These are phyloP conservation scores for Abrus precatorius DNA, from an alignment of 306 rosid species.

Conservation along the genomic window DNA sequence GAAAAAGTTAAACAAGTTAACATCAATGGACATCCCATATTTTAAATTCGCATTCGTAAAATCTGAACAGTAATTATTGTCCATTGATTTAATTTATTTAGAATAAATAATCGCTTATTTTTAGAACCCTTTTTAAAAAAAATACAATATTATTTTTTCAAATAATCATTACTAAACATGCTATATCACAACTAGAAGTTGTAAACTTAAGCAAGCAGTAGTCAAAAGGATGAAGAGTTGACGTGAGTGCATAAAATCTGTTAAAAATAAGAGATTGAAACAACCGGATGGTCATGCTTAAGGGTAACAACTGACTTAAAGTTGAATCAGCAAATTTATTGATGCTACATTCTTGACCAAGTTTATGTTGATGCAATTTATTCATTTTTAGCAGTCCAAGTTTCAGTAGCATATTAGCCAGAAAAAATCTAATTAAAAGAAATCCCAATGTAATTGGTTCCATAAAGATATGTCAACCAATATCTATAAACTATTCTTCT, in stretches of 20 bases:
- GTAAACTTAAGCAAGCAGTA: constrained; percentile 9
- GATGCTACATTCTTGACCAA: not conserved
- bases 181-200: not conserved
- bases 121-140: no score
- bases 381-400: not conserved
- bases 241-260: constrained; percentile 65
- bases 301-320: constrained; percentile 16
- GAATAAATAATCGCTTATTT: no score
- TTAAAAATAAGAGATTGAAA: constrained; percentile 1
- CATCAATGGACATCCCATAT: constrained; percentile 24
- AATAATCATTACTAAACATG: no score
- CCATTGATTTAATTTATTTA: no score
- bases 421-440: not conserved
- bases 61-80: not conserved
- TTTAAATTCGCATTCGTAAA: not conserved
- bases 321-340: constrained; percentile 18
- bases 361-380: not conserved
- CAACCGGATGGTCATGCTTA: constrained; percentile 25
- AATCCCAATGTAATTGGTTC: not conserved
- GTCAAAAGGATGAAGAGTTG: constrained; percentile 17
- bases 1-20: not conserved
- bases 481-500: not conserved
- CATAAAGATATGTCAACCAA: not conserved
- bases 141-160: no score
- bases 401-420: not conserved